A percentile compares a stretch with the other conserved stretches of the same genome.
Evolutionary conservation across 441 rosid species (phyloP).

Genomic region (Gossypium laxum): DNA sequence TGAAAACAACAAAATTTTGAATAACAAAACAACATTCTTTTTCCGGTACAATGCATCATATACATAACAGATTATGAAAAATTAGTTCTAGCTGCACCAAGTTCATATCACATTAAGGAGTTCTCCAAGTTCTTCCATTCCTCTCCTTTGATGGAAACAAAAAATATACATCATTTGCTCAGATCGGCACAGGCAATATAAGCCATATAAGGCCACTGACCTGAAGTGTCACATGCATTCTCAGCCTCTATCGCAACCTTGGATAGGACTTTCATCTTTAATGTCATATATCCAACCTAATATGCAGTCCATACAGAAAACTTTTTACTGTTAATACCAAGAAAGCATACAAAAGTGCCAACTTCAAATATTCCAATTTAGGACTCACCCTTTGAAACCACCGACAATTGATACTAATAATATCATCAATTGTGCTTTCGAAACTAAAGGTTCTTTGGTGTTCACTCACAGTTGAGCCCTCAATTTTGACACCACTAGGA

Average conservation of each 20-base stretch:
- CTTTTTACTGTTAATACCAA: conserved; percentile 12
- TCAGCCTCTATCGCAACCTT: conserved; percentile 38
- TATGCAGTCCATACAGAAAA: conserved; percentile 17
- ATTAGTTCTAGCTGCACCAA: neutral
- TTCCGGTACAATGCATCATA: neutral
- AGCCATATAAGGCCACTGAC: conserved; percentile 27
- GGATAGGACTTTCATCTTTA: conserved; percentile 43
- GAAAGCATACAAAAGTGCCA: conserved; percentile 11
- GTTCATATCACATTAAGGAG: neutral
- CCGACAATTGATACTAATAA: conserved; percentile 47
- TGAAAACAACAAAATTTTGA: neutral
- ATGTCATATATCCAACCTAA: conserved; percentile 48
- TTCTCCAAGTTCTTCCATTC: conserved; percentile 5
- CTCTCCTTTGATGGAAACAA: neutral
- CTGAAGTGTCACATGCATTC: conserved; percentile 33
- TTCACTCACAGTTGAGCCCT: conserved; percentile 31
- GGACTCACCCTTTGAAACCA: conserved; percentile 60
- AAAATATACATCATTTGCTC: neutral
- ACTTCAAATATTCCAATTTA: conserved; percentile 9
- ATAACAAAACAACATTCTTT: neutral
- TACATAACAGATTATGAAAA: neutral
- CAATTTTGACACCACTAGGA: conserved; percentile 38
- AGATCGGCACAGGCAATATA: conserved; percentile 5
- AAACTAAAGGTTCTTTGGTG: conserved; percentile 31
- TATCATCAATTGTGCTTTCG: conserved; percentile 62